Evolutionary conservation across 1,284 basidiomycete species (phyloP).

Genomic region (Blastosporella zonata): DNA sequence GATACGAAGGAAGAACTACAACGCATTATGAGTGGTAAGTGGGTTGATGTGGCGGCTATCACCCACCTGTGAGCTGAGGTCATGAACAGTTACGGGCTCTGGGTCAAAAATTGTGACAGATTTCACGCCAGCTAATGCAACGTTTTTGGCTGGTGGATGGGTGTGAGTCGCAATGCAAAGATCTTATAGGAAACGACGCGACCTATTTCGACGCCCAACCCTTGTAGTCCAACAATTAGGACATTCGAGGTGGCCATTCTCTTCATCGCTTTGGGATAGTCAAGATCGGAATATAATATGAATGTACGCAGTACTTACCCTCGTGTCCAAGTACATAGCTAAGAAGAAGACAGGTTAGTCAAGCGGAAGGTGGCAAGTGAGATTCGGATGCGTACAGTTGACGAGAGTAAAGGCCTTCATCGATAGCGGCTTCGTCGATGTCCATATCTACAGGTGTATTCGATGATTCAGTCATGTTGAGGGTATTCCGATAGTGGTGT

Average conservation of each 20-base stretch:
- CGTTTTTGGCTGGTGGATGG: conserved; percentile 81
- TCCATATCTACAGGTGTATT: conserved; percentile 67
- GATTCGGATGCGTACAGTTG: conserved; percentile 71
- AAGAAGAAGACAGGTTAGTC: conserved; percentile 24
- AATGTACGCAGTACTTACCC: conserved; percentile 47
- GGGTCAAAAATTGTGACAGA: conserved; percentile 97
- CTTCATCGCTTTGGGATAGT: conserved; percentile 81
- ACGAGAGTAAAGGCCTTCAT: conserved; percentile 93
- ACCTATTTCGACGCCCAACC: conserved; percentile 97
- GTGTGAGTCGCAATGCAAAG: conserved; percentile 1
- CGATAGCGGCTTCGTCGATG: conserved; percentile 79
- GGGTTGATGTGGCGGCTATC: conserved; percentile 21
- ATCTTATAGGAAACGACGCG: conserved; percentile 23
- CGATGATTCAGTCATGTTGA: conserved; percentile 48
- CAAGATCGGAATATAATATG: conserved; percentile 2
- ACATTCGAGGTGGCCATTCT: conserved; percentile 98
- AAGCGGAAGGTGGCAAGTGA: conserved; percentile 5
- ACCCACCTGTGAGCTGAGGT: conserved; percentile 96
- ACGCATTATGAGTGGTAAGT: conserved; percentile 12
- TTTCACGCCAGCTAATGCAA: conserved; percentile 96
- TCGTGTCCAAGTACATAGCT: conserved; percentile 97
- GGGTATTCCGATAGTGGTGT: conserved; percentile 8
- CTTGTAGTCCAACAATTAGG: conserved; percentile 90
- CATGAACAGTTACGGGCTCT: conserved; percentile 80
- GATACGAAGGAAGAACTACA: conserved; percentile 90